These are phyloP conservation scores for Monosporozyma solicola DNA, from an alignment of 805 yeast genomes.

Conservation along the genomic window DNA sequence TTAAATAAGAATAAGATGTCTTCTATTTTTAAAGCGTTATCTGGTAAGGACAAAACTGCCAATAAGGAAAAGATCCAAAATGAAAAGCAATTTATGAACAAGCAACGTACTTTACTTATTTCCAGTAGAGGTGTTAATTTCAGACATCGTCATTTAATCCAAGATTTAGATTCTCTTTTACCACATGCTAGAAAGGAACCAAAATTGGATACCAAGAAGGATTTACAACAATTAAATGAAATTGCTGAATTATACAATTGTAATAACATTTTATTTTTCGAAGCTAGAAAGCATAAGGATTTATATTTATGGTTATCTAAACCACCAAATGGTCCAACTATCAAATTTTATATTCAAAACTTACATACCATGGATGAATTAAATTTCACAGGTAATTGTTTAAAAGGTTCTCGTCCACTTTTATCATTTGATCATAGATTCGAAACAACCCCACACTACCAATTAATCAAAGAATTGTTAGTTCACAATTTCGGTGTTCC, in stretches of 20 bases:
- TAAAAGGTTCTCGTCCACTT: conserved; percentile 91
- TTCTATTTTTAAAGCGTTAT: conserved; percentile 60
- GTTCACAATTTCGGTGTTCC: conserved; percentile 90
- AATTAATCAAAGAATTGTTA: conserved; percentile 74
- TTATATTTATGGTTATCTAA: conserved; percentile 90
- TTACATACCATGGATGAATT: conserved; percentile 93
- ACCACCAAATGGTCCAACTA: conserved; percentile 96
- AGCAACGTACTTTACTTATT: conserved; percentile 80
- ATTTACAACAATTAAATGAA: conserved; percentile 81
- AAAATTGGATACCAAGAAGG: conserved; percentile 86
- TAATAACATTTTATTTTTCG: conserved; percentile 88
- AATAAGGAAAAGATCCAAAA: conserved; percentile 23
- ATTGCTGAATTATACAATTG: conserved; percentile 96
- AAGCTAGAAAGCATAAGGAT: conserved; percentile 93
- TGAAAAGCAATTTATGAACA: conserved; percentile 56
- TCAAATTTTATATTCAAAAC: conserved; percentile 89
- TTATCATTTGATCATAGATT: conserved; percentile 80
- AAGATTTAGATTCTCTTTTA: conserved; percentile 65
- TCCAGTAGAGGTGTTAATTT: conserved; percentile 92
- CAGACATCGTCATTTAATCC: conserved; percentile 90
- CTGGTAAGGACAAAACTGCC: conserved; percentile 35
- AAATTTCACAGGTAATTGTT: conserved; percentile 92
- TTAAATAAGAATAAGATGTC: conserved; percentile 39
- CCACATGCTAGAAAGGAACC: conserved; percentile 97
- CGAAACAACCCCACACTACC: conserved; percentile 57